A percentile compares a stretch with the other conserved stretches of the same genome.
Evolutionary conservation across 75 land plant genomes (phyloP).

Genomic region (Larix kaempferi): DNA sequence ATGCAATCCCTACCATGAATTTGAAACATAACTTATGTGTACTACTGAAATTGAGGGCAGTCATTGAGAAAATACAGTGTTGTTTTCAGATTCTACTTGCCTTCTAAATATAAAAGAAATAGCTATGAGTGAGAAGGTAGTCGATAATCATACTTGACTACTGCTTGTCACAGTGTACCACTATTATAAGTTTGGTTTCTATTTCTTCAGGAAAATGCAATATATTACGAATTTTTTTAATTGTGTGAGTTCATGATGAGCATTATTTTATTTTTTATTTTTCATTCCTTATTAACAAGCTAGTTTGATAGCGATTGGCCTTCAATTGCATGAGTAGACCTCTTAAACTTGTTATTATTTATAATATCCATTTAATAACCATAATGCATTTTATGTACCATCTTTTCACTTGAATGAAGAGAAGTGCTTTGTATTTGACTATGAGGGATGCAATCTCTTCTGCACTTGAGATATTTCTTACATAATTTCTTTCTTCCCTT

Average conservation of each 20-base stretch:
- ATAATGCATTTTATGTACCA: not conserved
- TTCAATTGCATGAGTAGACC: not conserved
- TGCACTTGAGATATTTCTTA: too few relatives aligned
- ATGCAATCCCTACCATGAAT: not conserved
- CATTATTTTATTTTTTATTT: slow-evolving; percentile 9
- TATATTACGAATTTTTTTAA: slow-evolving; percentile 6
- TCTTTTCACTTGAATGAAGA: not conserved
- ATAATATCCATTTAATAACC: not conserved
- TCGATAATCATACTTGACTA: not conserved
- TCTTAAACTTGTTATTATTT: not conserved
- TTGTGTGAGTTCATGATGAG: not conserved
- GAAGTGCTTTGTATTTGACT: too few relatives aligned
- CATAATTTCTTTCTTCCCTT: too few relatives aligned
- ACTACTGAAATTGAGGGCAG: not conserved
- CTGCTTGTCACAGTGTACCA: not conserved
- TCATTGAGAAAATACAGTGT: not conserved
- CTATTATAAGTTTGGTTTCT: not conserved
- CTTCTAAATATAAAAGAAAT: not conserved
- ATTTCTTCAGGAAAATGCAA: slow-evolving; percentile 4
- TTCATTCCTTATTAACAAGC: not conserved
- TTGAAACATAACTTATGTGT: not conserved
- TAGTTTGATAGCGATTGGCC: not conserved
- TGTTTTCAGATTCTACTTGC: not conserved
- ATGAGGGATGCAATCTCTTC: too few relatives aligned
- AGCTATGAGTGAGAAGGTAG: not conserved